A percentile compares a stretch with the other conserved stretches of the same genome.
These are phyloP conservation scores for Fallopia convolvulus DNA, from an alignment of 148 eudicot species.

Conservation along the genomic window DNA sequence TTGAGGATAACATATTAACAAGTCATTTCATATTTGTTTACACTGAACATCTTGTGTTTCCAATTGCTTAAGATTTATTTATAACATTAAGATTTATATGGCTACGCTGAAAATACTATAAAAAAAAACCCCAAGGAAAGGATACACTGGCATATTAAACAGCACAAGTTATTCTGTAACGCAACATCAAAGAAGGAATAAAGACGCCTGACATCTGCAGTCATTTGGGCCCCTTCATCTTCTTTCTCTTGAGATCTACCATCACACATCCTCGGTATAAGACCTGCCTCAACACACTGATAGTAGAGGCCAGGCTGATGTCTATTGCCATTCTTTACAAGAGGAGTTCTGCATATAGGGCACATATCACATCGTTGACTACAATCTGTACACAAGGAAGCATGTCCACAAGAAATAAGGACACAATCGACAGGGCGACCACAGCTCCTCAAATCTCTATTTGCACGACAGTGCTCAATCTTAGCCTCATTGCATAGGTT, in stretches of 20 bases:
- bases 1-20: neutral
- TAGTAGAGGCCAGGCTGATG: constrained; percentile 82
- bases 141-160: constrained; percentile 97
- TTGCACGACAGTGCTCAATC: constrained; percentile 88
- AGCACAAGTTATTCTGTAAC: constrained; percentile 70
- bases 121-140: constrained; percentile 18
- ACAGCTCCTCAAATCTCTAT: constrained; percentile 91
- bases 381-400: constrained; percentile 92
- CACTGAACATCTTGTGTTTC: neutral
- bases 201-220: constrained; percentile 74
- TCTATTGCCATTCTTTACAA: constrained; percentile 46
- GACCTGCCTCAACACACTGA: constrained; percentile 85
- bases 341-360: constrained; percentile 72
- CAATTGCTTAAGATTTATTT: neutral
- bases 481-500: constrained; percentile 91
- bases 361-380: constrained; percentile 82
- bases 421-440: constrained; percentile 67
- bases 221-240: constrained; percentile 37
- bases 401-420: constrained; percentile 82
- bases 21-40: neutral
- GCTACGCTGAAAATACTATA: neutral
- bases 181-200: constrained; percentile 92
- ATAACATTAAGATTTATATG: too few species aligned
- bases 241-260: constrained; percentile 57
- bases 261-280: constrained; percentile 59